Base-by-base conservation (phyloP, 805 yeast species). In the Yarrowia sp. region DNA sequence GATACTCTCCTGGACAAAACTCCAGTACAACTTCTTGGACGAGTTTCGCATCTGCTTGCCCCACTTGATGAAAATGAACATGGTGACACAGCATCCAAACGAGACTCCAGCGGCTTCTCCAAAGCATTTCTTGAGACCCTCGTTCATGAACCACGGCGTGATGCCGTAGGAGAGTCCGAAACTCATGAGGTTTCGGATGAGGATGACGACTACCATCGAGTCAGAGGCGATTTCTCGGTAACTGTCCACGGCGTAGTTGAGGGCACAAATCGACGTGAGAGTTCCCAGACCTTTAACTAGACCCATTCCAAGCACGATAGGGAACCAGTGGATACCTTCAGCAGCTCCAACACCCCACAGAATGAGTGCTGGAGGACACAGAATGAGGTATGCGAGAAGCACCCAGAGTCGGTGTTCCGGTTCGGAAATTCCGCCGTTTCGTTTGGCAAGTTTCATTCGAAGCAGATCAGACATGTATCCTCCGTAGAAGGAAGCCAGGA, bases 261-360 rank as follows among this genome's bases (percentile, higher is more conserved):
- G 79, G 15, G 85, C 75, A 38, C 80, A 81, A 68, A 82, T 79
- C 2, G 2, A 84, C 84, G 69, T 82, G 78, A 69, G 82, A 74
- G 74, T 83, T 79, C 46, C 81, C 74, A 10, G 86, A 85, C 48
- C 48, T 14, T 38, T 82, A 64, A 83, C 74, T 15, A 82, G 72
- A 5, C 86, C 87, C 72, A 83, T 76, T 4, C 85, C 86, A 66
- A 78, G 75, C 40, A 82, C 80, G 12, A 81, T 74, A 15, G 83
- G 80, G 70, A 83, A 77, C 87, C 87, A 84, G 58, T 83, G 83
- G 8, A 80, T 75, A 12, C 77, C 81, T 63, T 82, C 79, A 58
- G 81, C 79, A 0, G 86, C 85, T 38, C 86, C 87, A 56, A 84
- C 82, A 61, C 87, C 87, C 82, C 85, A 85, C 3, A 85, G 79